Evolutionary conservation across 2,329 filamentous ascomycete genomes (phyloP), one percentile per base, ranked within the genome.

Genomic region (Paraphaeosphaeria sporulosa): DNA sequence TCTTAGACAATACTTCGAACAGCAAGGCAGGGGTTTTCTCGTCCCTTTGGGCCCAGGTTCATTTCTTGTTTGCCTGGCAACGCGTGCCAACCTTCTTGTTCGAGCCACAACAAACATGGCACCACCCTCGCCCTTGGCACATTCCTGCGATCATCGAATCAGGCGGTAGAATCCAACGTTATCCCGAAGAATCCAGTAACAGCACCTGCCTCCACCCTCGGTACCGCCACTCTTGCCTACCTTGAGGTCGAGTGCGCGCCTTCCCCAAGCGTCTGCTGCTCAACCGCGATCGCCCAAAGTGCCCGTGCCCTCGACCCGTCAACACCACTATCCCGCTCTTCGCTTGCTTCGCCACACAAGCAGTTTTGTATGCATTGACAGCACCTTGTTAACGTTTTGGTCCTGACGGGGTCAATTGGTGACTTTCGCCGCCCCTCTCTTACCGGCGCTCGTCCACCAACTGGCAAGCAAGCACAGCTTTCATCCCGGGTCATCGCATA

Each of bases 321-420:
- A 43, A 54, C 51, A 52, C 57, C 51, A 52, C 59, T 61, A 55
- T 43, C 63, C 55, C 50, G 50, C 54, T 48, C 54, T 54, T 58
- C 57, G 63, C 49, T 53, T 42, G 49, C 34, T 30, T 23, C 49
- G 38, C 62, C 59, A 54, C 62, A 55, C 60, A 56, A 58, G 40
- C 51, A 47, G 27, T 55, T 68, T 66, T 69, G 67, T 68, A 73
- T 69, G 70, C 70, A 71, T 70, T 70, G 68, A 69, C 69, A 70
- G 66, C 68, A 67, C 68, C 67, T 70, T 72, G 70, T 71, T 74
- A 71, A 68, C 64, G 67, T 73, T 74, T 73, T 70, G 70, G 63
- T 64, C 57, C 64, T 64, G 57, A 65, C 55, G 60, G 70, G 62
- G 47, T 69, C 64, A 64, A 64, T 71, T 71, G 67, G 63, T 63